Evolutionary conservation across 1,284 basidiomycete genomes (phyloP).

Genomic region (Ceratobasidium sp.): DNA sequence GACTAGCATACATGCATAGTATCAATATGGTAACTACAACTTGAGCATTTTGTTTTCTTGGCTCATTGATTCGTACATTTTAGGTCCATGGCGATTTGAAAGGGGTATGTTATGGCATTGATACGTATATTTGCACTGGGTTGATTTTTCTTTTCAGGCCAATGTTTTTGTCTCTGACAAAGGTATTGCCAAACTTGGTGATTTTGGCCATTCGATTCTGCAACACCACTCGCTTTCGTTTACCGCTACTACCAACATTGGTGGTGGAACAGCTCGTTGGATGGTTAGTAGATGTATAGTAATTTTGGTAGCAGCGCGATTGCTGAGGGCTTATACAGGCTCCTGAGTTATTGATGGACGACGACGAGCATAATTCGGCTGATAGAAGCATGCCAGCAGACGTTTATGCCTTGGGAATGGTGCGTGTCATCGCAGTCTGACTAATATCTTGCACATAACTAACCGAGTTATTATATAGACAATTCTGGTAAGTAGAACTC

Average conservation of each 20-base stretch:
- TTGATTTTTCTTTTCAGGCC: neutral
- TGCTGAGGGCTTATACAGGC: neutral
- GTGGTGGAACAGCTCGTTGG: slow-evolving; percentile 14
- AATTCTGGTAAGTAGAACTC: neutral
- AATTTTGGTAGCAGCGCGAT: too few species aligned
- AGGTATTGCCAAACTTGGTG: neutral
- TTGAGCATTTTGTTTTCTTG: too few species aligned
- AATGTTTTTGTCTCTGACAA: neutral
- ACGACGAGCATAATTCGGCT: neutral
- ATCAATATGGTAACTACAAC: neutral
- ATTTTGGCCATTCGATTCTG: neutral
- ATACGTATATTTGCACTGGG: too few species aligned
- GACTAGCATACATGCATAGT: neutral
- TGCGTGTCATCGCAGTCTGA: neutral
- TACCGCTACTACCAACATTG: slow-evolving; percentile 2
- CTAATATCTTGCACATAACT: neutral
- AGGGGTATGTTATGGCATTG: too few species aligned
- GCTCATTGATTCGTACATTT: neutral
- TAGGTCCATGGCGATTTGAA: slow-evolving; percentile 14
- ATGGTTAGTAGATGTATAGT: slow-evolving; percentile 1
- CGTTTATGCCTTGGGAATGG: slow-evolving; percentile 27
- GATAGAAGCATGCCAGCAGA: slow-evolving; percentile 14
- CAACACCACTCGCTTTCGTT: neutral
- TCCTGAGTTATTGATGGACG: slow-evolving; percentile 1
- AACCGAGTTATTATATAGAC: neutral